Conservation (phyloP, 2,329 filamentous ascomycete species). For the Tolypocladium pustulatum region DNA sequence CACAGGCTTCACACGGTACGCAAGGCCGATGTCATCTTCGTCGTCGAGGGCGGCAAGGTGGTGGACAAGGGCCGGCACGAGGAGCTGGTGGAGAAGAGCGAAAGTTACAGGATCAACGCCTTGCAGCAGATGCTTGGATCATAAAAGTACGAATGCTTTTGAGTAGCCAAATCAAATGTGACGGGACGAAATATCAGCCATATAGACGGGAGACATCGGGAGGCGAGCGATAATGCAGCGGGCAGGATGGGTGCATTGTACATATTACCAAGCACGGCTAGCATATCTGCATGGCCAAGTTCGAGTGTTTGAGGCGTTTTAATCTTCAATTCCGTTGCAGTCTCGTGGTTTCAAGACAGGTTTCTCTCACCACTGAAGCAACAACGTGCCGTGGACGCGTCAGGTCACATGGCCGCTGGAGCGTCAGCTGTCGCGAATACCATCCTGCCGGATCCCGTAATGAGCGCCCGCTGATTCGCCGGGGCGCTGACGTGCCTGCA, state of each 20-base stretch:
- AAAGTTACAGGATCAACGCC: slow-evolving; percentile 41
- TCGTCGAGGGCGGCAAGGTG: slow-evolving; percentile 41
- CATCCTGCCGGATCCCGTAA: not conserved
- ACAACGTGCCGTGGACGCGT: not conserved
- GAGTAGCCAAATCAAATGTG: not conserved
- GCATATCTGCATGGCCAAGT: not conserved
- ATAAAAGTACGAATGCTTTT: not conserved
- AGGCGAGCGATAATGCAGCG: not conserved
- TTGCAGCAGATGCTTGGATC: slow-evolving; percentile 36
- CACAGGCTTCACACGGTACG: slow-evolving; percentile 47
- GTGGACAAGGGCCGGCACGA: slow-evolving; percentile 42
- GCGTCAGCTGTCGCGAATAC: not conserved
- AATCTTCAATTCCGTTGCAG: not conserved
- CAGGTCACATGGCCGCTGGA: not conserved
- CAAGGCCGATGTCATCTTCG: slow-evolving; percentile 46
- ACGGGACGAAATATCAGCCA: not conserved
- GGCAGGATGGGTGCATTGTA: not conserved
- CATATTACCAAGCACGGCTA: not conserved
- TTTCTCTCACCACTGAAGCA: not conserved
- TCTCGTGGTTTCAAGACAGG: not conserved
- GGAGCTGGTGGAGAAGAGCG: slow-evolving; percentile 41
- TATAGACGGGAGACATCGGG: not conserved
- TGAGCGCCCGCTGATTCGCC: not conserved
- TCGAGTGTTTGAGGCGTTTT: not conserved
- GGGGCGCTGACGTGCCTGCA: not conserved